These are phyloP conservation scores for Solanum neorickii DNA, from an alignment of 257 asterid genomes.

Conservation along the genomic window DNA sequence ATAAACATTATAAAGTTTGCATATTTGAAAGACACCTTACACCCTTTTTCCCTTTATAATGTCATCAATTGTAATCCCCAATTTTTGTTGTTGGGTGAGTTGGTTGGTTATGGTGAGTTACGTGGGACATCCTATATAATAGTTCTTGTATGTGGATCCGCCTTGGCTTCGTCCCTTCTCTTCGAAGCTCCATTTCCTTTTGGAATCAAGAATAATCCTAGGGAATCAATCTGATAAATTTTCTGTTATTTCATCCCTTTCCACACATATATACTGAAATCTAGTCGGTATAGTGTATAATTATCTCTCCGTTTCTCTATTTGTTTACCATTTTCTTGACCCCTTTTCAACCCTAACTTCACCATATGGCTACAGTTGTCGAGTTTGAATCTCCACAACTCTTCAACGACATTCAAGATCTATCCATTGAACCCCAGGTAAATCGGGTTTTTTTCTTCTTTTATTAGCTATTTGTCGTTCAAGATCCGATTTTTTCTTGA, in stretches of 20 bases:
- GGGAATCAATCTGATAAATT: background rate
- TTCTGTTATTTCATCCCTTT: background rate
- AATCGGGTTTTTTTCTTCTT: background rate
- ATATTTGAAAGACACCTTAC: background rate
- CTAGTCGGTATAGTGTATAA: background rate
- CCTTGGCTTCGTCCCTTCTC: background rate
- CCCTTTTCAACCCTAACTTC: background rate
- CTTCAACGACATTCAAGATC: constrained; percentile 25
- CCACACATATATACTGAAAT: background rate
- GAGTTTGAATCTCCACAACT: constrained; percentile 30
- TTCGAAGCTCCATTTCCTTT: background rate
- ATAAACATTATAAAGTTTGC: background rate
- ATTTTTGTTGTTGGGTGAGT: background rate
- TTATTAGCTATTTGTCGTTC: background rate
- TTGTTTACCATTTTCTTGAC: background rate
- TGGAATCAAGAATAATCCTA: background rate
- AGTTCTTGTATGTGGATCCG: background rate
- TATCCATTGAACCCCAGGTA: constrained; percentile 38
- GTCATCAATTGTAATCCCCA: background rate
- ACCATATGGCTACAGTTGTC: constrained; percentile 29
- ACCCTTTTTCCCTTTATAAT: background rate
- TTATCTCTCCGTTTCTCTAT: background rate
- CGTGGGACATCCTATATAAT: background rate
- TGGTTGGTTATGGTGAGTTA: background rate
- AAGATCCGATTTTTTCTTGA: background rate